Percentiles rank a stretch among this genome's conserved stretches.
phyloP scores from a whole-genome alignment of 768 basidiomycete species.

The Amyloporia xantha region DNA sequence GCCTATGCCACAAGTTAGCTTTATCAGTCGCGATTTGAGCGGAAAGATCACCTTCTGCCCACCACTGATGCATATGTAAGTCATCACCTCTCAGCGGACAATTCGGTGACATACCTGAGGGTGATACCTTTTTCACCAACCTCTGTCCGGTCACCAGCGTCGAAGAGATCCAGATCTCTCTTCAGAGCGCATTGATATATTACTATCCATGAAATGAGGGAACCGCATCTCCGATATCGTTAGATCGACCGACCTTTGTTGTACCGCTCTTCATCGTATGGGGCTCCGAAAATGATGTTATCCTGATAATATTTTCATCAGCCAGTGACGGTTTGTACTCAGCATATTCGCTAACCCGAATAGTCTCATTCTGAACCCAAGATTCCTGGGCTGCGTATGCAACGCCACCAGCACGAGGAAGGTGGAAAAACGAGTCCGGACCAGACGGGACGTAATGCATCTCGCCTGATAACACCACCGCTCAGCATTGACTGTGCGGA shows the following conservation, averaged over 20 bases:
- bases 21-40: no score
- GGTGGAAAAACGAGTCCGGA: conserved; percentile 32
- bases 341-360: conserved; percentile 46
- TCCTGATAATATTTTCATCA: conserved; percentile 44
- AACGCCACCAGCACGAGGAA: conserved; percentile 39
- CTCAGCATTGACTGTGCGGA: no score
- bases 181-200: conserved; percentile 30
- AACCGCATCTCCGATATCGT: not conserved
- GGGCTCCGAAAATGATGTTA: conserved; percentile 45
- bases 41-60: conserved; percentile 41
- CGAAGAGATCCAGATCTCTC: conserved; percentile 28
- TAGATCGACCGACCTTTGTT: conserved; percentile 29
- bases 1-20: no score
- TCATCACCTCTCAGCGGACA: not conserved
- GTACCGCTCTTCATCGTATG: conserved; percentile 41
- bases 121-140: conserved; percentile 40
- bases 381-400: conserved; percentile 44
- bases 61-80: conserved; percentile 22
- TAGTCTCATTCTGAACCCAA: conserved; percentile 43
- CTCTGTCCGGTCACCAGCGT: conserved; percentile 30
- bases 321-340: no score
- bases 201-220: conserved; percentile 17
- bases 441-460: conserved; percentile 46
- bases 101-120: conserved; percentile 14
- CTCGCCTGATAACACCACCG: conserved; percentile 24